phyloP scores from a whole-genome alignment of 306 rosid genomes.

The Cicer pinnatifidum region DNA sequence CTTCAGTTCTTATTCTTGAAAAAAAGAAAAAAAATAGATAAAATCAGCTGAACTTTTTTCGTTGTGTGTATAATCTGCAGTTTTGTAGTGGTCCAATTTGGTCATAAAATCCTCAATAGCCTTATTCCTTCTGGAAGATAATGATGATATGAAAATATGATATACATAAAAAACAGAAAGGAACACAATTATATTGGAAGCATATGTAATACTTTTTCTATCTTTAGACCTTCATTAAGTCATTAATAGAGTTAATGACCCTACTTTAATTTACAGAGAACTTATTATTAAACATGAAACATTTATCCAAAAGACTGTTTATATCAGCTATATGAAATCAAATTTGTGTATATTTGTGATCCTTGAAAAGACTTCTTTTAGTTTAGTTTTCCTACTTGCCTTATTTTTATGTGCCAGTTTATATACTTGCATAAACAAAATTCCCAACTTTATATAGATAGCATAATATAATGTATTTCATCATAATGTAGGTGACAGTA shows the following conservation, averaged over 20 bases:
- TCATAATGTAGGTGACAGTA: constrained; percentile 48
- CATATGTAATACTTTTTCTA: too few species aligned
- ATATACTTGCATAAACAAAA: too few species aligned
- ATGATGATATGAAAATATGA: not conserved
- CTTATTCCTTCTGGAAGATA: not conserved
- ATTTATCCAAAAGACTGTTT: too few species aligned
- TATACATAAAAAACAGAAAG: too few species aligned
- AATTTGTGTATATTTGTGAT: not conserved
- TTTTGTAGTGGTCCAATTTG: not conserved
- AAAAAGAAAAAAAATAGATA: too few species aligned
- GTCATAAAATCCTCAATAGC: not conserved
- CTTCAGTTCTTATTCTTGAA: too few species aligned
- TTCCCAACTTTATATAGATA: too few species aligned
- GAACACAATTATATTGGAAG: too few species aligned
- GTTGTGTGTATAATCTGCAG: not conserved
- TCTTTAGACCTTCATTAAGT: too few species aligned
- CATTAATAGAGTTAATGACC: not conserved
- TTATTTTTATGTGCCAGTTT: too few species aligned
- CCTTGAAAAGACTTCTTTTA: not conserved
- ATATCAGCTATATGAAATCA: too few species aligned
- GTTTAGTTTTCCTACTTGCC: not conserved
- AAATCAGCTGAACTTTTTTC: not conserved
- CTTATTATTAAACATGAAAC: not conserved
- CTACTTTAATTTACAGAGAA: not conserved
- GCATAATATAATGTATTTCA: constrained; percentile 20